These are phyloP conservation scores for Diplocarpon mali DNA, from an alignment of 2,329 filamentous ascomycete species.

Conservation along the genomic window DNA sequence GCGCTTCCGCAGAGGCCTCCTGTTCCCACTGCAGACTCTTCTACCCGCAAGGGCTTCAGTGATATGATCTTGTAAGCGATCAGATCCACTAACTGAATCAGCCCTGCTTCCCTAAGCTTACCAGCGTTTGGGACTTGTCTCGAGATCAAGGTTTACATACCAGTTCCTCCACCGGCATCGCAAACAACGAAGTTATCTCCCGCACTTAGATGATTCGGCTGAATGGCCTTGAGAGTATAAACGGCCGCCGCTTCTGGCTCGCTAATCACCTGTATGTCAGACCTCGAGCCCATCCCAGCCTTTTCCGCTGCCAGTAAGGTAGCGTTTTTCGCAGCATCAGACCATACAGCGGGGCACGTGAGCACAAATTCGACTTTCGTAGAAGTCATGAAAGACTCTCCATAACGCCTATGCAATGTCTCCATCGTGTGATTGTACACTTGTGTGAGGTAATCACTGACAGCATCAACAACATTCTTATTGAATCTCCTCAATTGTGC, in stretches of 20 bases:
- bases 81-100: too few species aligned
- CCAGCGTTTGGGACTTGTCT: too few species aligned
- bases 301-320: conserved; percentile 67
- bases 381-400: conserved; percentile 65
- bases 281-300: conserved; percentile 63
- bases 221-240: conserved; percentile 69
- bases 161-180: conserved; percentile 45
- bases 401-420: conserved; percentile 61
- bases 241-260: conserved; percentile 73
- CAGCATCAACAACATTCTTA: conserved; percentile 69
- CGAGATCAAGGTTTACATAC: too few species aligned
- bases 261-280: conserved; percentile 66
- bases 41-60: conserved; percentile 57
- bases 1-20: conserved; percentile 69
- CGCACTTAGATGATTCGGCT: conserved; percentile 60
- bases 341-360: conserved; percentile 77
- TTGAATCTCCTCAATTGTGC: conserved; percentile 63
- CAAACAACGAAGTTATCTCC: conserved; percentile 51
- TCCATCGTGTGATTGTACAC: conserved; percentile 71
- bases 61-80: conserved; percentile 76
- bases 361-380: conserved; percentile 71
- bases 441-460: conserved; percentile 68
- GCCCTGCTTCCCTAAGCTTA: too few species aligned
- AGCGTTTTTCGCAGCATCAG: conserved; percentile 74
- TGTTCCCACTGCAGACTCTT: conserved; percentile 70